A percentile compares a stretch with the other conserved stretches of the same genome.
Evolutionary conservation across 2,329 filamentous ascomycete genomes (phyloP).

Genomic region (Lachnellula arida): DNA sequence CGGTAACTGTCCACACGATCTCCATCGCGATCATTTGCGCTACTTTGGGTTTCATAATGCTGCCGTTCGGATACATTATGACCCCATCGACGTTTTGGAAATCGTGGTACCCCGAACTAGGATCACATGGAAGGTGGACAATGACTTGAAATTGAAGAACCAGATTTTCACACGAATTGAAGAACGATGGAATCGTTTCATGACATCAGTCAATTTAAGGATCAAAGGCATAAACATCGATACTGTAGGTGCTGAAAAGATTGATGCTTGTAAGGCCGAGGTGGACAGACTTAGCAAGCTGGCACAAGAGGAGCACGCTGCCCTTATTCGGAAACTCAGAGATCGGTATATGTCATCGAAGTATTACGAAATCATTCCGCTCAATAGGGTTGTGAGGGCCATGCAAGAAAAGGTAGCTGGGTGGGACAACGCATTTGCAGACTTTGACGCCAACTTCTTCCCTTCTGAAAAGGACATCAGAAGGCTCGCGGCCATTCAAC

Average conservation of each 20-base stretch:
- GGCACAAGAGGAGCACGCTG: slow-evolving; percentile 76
- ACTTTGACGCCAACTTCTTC: slow-evolving; percentile 90
- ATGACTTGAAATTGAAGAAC: slow-evolving; percentile 88
- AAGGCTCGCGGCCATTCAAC: slow-evolving; percentile 82
- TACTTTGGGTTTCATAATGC: slow-evolving; percentile 89
- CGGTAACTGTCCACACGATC: slow-evolving; percentile 80
- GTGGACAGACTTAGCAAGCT: slow-evolving; percentile 74
- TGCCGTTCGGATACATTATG: slow-evolving; percentile 85
- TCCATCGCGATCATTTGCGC: slow-evolving; percentile 85
- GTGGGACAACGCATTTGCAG: slow-evolving; percentile 86
- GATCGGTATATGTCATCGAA: slow-evolving; percentile 88
- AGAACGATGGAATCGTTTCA: slow-evolving; percentile 79
- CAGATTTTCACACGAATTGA: slow-evolving; percentile 80
- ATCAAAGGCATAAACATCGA: slow-evolving; percentile 88
- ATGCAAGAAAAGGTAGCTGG: slow-evolving; percentile 90
- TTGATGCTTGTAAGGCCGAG: slow-evolving; percentile 74
- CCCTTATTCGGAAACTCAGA: slow-evolving; percentile 72
- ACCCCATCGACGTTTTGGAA: slow-evolving; percentile 86
- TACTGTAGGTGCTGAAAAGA: slow-evolving; percentile 82
- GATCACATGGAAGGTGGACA: slow-evolving; percentile 97
- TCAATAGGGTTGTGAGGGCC: slow-evolving; percentile 82
- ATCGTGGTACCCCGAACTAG: slow-evolving; percentile 86
- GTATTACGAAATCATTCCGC: slow-evolving; percentile 93
- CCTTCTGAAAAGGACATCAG: slow-evolving; percentile 94
- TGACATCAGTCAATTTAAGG: slow-evolving; percentile 76